These are phyloP conservation scores for Candida maris DNA, from an alignment of 805 yeast species.

Conservation along the genomic window DNA sequence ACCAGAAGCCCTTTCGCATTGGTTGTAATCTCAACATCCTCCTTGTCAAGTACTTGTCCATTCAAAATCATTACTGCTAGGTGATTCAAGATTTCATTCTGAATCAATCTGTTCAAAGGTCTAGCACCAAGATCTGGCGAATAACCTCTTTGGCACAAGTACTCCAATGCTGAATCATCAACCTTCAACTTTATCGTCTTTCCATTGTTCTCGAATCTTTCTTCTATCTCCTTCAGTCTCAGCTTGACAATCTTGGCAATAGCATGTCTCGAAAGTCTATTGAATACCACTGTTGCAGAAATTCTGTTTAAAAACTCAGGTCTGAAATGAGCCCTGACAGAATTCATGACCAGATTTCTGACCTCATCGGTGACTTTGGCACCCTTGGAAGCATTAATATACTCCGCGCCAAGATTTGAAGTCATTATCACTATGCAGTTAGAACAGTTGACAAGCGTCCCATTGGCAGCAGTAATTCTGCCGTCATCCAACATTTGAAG, in stretches of 20 bases:
- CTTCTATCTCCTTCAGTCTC: constrained; percentile 78
- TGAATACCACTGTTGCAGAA: constrained; percentile 88
- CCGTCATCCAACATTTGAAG: constrained; percentile 96
- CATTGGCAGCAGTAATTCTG: constrained; percentile 89
- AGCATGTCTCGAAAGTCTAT: constrained; percentile 86
- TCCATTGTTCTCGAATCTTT: constrained; percentile 80
- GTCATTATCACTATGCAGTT: constrained; percentile 94
- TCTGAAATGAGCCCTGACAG: constrained; percentile 86
- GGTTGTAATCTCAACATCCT: constrained; percentile 63
- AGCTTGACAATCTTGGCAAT: constrained; percentile 88
- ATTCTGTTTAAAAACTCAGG: constrained; percentile 98
- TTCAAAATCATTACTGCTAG: constrained; percentile 85
- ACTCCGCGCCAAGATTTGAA: constrained; percentile 94
- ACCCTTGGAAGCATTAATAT: constrained; percentile 59
- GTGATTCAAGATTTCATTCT: constrained; percentile 78
- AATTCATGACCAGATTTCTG: constrained; percentile 73
- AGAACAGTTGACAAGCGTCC: constrained; percentile 89
- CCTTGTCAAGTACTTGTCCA: constrained; percentile 87
- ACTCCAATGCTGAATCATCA: constrained; percentile 74
- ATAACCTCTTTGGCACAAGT: constrained; percentile 81
- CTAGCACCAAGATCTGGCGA: constrained; percentile 95
- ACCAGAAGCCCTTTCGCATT: constrained; percentile 69
- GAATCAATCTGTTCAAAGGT: constrained; percentile 90
- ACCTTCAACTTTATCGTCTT: constrained; percentile 70
- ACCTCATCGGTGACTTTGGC: constrained; percentile 66